Conservation (phyloP, 495 filamentous ascomycete genomes). For the Podospora appendiculata region DNA sequence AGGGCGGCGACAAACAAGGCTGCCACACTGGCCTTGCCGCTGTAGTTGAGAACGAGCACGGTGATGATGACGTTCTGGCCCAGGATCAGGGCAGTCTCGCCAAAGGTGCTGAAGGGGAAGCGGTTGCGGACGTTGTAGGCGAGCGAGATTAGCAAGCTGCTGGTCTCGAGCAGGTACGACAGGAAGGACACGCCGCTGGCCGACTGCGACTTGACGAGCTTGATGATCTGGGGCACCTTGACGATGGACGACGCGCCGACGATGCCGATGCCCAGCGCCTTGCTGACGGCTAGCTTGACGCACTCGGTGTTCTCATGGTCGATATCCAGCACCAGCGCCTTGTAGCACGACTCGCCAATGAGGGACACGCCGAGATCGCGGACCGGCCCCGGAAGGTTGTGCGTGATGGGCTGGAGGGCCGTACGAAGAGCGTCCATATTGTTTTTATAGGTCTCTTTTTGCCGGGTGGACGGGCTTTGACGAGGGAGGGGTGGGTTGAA, state of each 20-base stretch:
- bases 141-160: conserved; percentile 73
- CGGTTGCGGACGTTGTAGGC: conserved; percentile 84
- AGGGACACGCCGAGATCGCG: conserved; percentile 66
- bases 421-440: conserved; percentile 51
- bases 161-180: conserved; percentile 84
- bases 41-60: conserved; percentile 73
- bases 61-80: conserved; percentile 87
- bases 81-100: conserved; percentile 85
- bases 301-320: conserved; percentile 66
- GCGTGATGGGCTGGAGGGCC: conserved; percentile 68
- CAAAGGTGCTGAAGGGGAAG: conserved; percentile 93
- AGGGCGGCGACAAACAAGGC: conserved; percentile 71
- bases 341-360: conserved; percentile 79
- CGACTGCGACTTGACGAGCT: conserved; percentile 72
- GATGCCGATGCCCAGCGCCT: conserved; percentile 87
- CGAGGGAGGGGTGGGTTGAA: too few species aligned
- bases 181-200: conserved; percentile 80
- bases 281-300: conserved; percentile 80
- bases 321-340: conserved; percentile 69
- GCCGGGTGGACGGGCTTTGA: too few species aligned
- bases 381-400: conserved; percentile 71
- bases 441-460: neutral
- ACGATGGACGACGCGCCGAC: conserved; percentile 80
- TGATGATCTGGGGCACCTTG: conserved; percentile 93
- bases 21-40: conserved; percentile 50